phyloP scores from a whole-genome alignment of 164 flowering plant genomes.

The Warburgia ugandensis region DNA sequence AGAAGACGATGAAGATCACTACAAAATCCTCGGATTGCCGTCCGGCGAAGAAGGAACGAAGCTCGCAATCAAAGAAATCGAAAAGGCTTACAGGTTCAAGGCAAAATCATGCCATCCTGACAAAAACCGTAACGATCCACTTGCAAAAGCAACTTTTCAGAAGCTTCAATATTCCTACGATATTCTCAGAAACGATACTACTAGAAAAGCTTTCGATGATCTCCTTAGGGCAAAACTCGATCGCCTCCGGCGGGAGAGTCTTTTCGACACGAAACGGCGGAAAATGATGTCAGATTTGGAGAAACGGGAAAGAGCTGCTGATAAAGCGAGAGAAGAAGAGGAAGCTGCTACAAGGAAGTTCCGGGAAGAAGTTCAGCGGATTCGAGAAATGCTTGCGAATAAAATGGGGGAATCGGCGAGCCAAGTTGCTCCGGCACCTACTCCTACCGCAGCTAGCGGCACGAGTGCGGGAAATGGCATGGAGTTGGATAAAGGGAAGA shows the following conservation, averaged over 20 bases:
- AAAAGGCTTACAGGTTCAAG: conserved; percentile 60
- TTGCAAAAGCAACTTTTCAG: conserved; percentile 56
- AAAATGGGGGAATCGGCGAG: no score
- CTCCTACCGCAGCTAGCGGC: conserved; percentile 7
- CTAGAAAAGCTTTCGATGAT: conserved; percentile 70
- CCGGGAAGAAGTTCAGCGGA: conserved; percentile 58
- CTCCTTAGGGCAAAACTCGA: conserved; percentile 45
- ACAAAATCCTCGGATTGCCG: conserved; percentile 56
- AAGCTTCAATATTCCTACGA: conserved; percentile 60
- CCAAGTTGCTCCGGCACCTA: no score
- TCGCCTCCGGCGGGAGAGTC: conserved; percentile 28
- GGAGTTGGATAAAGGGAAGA: conserved; percentile 44
- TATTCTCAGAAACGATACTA: conserved; percentile 60
- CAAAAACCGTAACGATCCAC: conserved; percentile 63
- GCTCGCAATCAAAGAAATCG: conserved; percentile 51
- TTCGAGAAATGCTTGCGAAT: conserved; percentile 51
- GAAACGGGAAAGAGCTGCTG: conserved; percentile 49
- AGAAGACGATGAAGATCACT: conserved; percentile 69
- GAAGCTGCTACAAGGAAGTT: conserved; percentile 51
- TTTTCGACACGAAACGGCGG: conserved; percentile 43
- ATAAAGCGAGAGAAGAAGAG: conserved; percentile 43
- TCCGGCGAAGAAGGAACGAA: conserved; percentile 80
- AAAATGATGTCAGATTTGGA: conserved; percentile 78
- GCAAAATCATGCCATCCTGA: conserved; percentile 78
- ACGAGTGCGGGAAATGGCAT: conserved; percentile 12